These are phyloP conservation scores for Boletus patriciae DNA, from an alignment of 768 basidiomycete species.

Conservation along the genomic window DNA sequence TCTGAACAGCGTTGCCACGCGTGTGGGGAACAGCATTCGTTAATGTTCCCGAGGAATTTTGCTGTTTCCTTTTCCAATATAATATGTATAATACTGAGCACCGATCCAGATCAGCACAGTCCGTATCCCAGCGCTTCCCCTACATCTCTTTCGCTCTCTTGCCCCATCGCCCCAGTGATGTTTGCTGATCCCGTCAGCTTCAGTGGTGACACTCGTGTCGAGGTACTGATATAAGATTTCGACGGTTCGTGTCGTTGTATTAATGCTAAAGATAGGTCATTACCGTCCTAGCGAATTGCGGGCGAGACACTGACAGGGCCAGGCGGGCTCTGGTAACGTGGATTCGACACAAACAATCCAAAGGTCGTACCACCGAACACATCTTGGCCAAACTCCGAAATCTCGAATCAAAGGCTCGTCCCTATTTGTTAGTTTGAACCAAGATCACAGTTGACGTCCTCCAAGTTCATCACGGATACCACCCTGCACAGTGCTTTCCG, in stretches of 20 bases:
- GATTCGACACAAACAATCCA: constrained; percentile 31
- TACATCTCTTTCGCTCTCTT: background rate
- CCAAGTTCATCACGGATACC: constrained; percentile 32
- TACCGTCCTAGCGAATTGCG: constrained; percentile 35
- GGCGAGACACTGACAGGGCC: constrained; percentile 28
- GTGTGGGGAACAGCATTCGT: constrained; percentile 10
- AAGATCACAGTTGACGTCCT: background rate
- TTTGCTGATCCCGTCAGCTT: constrained; percentile 28
- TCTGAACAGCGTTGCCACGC: constrained; percentile 8
- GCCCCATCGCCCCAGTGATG: constrained; percentile 9
- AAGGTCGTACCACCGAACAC: constrained; percentile 31
- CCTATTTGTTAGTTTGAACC: background rate
- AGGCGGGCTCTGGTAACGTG: constrained; percentile 30
- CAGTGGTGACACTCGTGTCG: constrained; percentile 30
- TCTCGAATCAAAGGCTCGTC: constrained; percentile 31
- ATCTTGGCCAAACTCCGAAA: constrained; percentile 30
- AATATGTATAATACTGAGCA: constrained; percentile 18
- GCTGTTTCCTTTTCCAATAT: constrained; percentile 16
- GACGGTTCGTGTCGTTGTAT: background rate
- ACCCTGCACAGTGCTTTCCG: constrained; percentile 33
- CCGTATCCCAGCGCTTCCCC: constrained; percentile 2
- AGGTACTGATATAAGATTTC: constrained; percentile 14
- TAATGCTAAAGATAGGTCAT: constrained; percentile 27
- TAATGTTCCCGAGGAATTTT: constrained; percentile 18
- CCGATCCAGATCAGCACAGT: background rate